A percentile compares a stretch with the other conserved stretches of the same genome.
Evolutionary conservation across 257 asterid species (phyloP).

Genomic region (Primulina eburnea): DNA sequence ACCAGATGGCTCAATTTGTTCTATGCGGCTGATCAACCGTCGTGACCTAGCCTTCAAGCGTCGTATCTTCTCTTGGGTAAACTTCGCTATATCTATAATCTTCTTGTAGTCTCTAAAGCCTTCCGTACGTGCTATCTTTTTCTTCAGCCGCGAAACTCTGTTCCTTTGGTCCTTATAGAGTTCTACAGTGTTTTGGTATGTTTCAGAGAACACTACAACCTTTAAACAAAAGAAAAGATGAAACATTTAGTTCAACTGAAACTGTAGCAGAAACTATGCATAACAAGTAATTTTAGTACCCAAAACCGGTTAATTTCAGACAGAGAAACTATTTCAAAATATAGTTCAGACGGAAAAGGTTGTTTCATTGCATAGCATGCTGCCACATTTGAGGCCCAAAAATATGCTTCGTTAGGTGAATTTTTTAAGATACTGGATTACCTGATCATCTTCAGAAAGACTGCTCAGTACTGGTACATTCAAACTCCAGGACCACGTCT

Average conservation of each 20-base stretch:
- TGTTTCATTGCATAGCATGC: no score
- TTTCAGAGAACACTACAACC: constrained; percentile 63
- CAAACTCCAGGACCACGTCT: constrained; percentile 99
- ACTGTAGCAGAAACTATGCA: constrained; percentile 8
- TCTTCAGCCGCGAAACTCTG: constrained; percentile 81
- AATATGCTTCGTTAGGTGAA: no score
- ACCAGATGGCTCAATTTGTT: constrained; percentile 97
- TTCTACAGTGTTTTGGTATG: constrained; percentile 68
- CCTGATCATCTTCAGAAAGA: constrained; percentile 92
- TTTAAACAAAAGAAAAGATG: constrained; percentile 32
- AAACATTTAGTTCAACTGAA: constrained; percentile 24
- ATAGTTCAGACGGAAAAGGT: not conserved
- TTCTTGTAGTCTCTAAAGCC: constrained; percentile 90
- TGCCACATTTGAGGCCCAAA: no score
- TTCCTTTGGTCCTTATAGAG: constrained; percentile 85
- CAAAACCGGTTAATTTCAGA: constrained; percentile 3
- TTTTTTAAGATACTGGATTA: constrained; percentile 30
- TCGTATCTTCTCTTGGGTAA: constrained; percentile 81
- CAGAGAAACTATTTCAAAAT: constrained; percentile 15
- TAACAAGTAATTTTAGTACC: not conserved
- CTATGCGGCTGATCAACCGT: constrained; percentile 72
- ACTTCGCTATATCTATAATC: constrained; percentile 71
- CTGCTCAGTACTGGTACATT: constrained; percentile 92
- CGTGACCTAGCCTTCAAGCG: constrained; percentile 77
- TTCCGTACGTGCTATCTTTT: constrained; percentile 73